Evolutionary conservation across 2,329 filamentous ascomycete species (phyloP).

Genomic region (Aspergillus nomiae): DNA sequence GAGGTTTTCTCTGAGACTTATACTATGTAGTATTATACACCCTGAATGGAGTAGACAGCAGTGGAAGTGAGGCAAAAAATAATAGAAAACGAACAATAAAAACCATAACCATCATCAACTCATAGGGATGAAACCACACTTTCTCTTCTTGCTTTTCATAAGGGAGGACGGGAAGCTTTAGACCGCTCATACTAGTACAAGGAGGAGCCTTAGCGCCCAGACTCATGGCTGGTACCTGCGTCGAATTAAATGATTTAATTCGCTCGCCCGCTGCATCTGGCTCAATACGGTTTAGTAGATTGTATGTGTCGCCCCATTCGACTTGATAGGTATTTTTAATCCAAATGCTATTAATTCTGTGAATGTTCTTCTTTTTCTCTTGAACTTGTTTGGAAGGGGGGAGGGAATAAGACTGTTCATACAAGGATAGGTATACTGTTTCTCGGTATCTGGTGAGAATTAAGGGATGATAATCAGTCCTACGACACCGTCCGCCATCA

Average conservation of each 20-base stretch:
- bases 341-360: too few relatives aligned
- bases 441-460: not conserved
- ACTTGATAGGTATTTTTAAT: not conserved
- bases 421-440: too few relatives aligned
- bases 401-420: too few relatives aligned
- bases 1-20: not conserved
- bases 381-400: too few relatives aligned
- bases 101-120: not conserved
- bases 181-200: not conserved
- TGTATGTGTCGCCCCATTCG: not conserved
- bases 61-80: not conserved
- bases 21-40: too few relatives aligned
- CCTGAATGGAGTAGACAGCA: too few relatives aligned
- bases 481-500: not conserved
- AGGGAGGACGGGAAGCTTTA: not conserved
- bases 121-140: not conserved
- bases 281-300: not conserved
- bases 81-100: not conserved
- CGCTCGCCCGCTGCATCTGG: not conserved
- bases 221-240: slow-evolving; percentile 12
- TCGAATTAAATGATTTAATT: slow-evolving; percentile 3
- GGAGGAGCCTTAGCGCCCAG: not conserved
- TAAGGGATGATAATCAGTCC: not conserved
- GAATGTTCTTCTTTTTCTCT: not conserved
- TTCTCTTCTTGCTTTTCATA: not conserved